Base-by-base conservation (phyloP, 176 grass and related monocot species). In the Cenchrus purpureus region DNA sequence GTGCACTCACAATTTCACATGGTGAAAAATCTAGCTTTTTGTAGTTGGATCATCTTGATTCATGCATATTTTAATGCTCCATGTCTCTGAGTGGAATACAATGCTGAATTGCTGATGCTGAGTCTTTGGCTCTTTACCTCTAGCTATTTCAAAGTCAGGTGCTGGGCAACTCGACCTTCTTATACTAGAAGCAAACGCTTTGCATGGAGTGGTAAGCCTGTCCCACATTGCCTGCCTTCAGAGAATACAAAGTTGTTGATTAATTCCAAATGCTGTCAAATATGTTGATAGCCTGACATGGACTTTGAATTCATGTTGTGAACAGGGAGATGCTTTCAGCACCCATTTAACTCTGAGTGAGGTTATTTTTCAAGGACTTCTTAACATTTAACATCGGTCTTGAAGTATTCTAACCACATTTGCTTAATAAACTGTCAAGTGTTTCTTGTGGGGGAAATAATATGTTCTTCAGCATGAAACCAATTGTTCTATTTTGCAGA, bases 141-240 rank as follows among this genome's bases (percentile, higher is more conserved):
- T 45, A 87, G 86, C 29, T 45, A 88, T 88, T 71, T 88, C 73
- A 2, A 88, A 71, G n/a, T 88, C 72, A 71, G 79, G 79, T 32
- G 54, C 79, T 31, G 73, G 68, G 28, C 78, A 83, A 29, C 77
- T 79, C 63, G 61, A 84, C 55, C 78, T 68, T 44, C 75, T 82
- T 74, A 66, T 82, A 51, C 59, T 88, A 63, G 86, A 88, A 63
- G 25, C 73, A 44, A 88, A 83, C n/a, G 15, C 12, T 25, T 63
- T 83, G 46, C 64, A 71, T 77, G 77, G 82, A 6, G 63, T 80
- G 34, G 71, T 84, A 79, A 86, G 80, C 20, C 9, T 3, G 4
- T 31, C 1, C 19, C 19, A 65, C 31, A 44, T 61, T 14, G 8
- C n/a, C 8, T 53, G 22, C n/a, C 31, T 22, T 48, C 14, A 62